Conservation (phyloP, 768 basidiomycete species). For the Fomitopsis pulvina region DNA sequence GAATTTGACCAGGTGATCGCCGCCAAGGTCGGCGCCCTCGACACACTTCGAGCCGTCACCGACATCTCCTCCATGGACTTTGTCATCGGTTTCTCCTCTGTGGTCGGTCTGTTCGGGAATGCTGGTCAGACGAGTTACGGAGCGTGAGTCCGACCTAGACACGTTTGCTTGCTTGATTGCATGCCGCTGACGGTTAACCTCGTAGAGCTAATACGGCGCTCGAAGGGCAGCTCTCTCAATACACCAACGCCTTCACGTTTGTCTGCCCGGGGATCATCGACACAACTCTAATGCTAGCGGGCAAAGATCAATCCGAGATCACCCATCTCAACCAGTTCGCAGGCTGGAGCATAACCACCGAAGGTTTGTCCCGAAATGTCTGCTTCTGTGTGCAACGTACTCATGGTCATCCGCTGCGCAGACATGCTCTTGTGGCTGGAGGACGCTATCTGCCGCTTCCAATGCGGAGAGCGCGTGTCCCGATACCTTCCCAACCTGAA, state of each 20-base stretch:
- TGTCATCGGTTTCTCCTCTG: constrained; percentile 16
- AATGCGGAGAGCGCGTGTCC: constrained; percentile 12
- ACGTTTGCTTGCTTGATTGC: constrained; percentile 11
- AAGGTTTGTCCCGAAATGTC: neutral
- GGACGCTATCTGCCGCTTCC: constrained; percentile 24
- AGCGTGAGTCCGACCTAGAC: constrained; percentile 7
- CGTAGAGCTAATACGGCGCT: constrained; percentile 10
- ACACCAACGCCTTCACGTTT: constrained; percentile 5
- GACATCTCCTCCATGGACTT: constrained; percentile 9
- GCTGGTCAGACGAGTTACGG: constrained; percentile 14
- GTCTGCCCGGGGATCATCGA: constrained; percentile 3
- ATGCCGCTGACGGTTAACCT: neutral
- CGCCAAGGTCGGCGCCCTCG: constrained; percentile 9
- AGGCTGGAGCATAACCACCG: constrained; percentile 3
- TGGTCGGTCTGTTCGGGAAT: constrained; percentile 12
- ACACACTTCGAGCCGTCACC: constrained; percentile 1
- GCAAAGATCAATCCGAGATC: neutral
- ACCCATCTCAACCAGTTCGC: neutral
- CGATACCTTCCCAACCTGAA: constrained; percentile 29
- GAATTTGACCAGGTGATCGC: constrained; percentile 2
- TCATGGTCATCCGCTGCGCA: neutral
- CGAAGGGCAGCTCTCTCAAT: neutral
- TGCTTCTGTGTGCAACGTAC: neutral
- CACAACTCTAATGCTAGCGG: constrained; percentile 1
- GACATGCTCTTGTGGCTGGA: constrained; percentile 24